Base-by-base conservation (phyloP, 2,329 filamentous ascomycete species). In the Hymenoscyphus albidus region DNA sequence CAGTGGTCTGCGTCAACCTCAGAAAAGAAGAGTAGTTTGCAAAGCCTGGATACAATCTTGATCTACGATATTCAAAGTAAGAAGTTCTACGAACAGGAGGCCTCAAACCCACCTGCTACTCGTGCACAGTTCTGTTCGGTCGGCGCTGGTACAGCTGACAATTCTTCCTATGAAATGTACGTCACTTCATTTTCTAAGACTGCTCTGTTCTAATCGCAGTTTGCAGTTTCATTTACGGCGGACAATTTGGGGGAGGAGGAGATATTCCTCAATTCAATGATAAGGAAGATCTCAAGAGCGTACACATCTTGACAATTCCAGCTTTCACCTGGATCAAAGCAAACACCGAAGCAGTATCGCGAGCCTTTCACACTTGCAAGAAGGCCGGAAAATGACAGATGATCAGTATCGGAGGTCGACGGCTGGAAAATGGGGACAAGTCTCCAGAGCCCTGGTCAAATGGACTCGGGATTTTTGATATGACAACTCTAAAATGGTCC, bases 251-350 rank as follows among this genome's bases (percentile, higher is more conserved):
- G 14, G 22, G 22, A 12, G 18, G 27, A 22, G 9, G 27, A 7
- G 51, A 55, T 18, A 12, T 22, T 5, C 51, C 51, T 22, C 12
- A n/a, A 22, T 55, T 32, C 27, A 55, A 16, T 2, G 51, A 18
- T 2, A 27, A 55, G 14, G 27, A 27, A 14, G 59, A 40, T 27
- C 61, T 68, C 14, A 22, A 39, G 22, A 65, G 32, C 7, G 60
- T 68, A 7, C 67, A 61, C 9, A 68, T 67, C 35, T 62, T 68
- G 13, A 67, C 64, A 13, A 48, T 68, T 6, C 66, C 66, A n/a
- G 62, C 66, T 18, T 67, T 67, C 58, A 64, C 57, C 16, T 68
- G 67, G 67, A 58, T 68, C 12, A 61, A 48, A 27, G 61, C 42
- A 16, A 58, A 32, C 5, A 12, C 10, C 16, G 65, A 60, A 13